Evolutionary conservation across 306 rosid species (phyloP).

Genomic region (Quercus parvula): DNA sequence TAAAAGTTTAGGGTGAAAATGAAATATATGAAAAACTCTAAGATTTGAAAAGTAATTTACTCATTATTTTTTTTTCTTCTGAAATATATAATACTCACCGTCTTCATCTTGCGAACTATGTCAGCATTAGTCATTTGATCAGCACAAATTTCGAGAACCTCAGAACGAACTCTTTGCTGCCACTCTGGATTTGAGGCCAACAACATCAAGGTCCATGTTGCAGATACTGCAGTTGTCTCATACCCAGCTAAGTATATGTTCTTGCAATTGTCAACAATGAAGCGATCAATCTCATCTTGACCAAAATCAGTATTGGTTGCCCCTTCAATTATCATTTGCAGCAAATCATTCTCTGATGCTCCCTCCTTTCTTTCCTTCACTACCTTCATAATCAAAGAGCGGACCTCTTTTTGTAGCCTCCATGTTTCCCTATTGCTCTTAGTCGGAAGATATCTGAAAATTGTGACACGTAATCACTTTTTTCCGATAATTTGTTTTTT

Average conservation of each 20-base stretch:
- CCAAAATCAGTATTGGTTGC: conserved; percentile 18
- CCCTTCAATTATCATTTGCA: conserved; percentile 34
- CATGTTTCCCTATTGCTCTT: conserved; percentile 43
- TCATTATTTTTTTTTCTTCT: too few relatives aligned
- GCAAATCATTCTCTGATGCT: conserved; percentile 15
- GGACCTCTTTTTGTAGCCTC: conserved; percentile 42
- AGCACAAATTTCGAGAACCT: conserved; percentile 30
- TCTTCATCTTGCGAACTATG: conserved; percentile 43
- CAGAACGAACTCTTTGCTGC: conserved; percentile 39
- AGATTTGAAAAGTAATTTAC: too few relatives aligned
- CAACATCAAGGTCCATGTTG: conserved; percentile 42
- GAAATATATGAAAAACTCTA: too few relatives aligned
- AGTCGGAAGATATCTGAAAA: conserved; percentile 40
- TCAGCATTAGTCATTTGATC: conserved; percentile 22
- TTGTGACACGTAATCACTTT: not conserved
- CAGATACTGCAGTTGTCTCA: conserved; percentile 42
- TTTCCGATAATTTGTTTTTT: too few relatives aligned
- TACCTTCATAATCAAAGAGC: conserved; percentile 25
- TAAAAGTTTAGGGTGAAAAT: too few relatives aligned
- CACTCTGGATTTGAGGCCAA: conserved; percentile 45
- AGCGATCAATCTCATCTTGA: conserved; percentile 5
- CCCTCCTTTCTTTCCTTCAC: conserved; percentile 26
- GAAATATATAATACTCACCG: conserved; percentile 15
- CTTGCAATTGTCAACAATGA: conserved; percentile 35
- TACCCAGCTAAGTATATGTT: conserved; percentile 35